Percentiles rank a stretch among this genome's conserved stretches.
These are phyloP conservation scores for Claviceps digitariae DNA, from an alignment of 2,329 filamentous ascomycete genomes.

Conservation along the genomic window DNA sequence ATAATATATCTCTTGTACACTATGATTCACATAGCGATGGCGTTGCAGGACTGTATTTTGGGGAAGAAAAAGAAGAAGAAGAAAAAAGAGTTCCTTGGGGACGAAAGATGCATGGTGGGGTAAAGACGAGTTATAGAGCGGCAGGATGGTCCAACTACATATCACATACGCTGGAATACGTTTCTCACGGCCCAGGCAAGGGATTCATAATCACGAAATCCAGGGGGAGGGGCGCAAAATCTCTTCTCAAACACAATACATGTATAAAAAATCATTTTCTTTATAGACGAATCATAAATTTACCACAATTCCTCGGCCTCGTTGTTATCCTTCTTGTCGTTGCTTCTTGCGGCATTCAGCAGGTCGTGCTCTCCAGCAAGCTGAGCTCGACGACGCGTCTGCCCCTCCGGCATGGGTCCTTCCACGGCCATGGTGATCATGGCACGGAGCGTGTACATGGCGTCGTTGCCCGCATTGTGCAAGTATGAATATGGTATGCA, in stretches of 20 bases:
- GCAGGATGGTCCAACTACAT: neutral
- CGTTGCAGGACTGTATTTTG: slow-evolving; percentile 19
- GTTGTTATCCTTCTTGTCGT: neutral
- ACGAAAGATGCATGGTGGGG: slow-evolving; percentile 2
- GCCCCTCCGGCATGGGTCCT: neutral
- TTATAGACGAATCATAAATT: neutral
- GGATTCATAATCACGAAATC: too few species aligned
- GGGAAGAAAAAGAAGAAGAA: slow-evolving; percentile 6
- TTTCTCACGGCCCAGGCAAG: too few species aligned
- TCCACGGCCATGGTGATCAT: slow-evolving; percentile 40
- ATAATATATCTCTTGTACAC: slow-evolving; percentile 17
- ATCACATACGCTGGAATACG: neutral
- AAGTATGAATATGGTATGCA: slow-evolving; percentile 49
- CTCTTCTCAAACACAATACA: slow-evolving; percentile 3
- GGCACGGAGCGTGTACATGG: slow-evolving; percentile 62
- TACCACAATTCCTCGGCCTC: neutral
- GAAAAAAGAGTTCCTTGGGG: neutral
- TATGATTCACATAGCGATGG: slow-evolving; percentile 31
- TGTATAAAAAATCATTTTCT: neutral
- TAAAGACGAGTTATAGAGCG: neutral
- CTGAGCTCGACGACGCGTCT: neutral
- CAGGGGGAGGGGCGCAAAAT: too few species aligned
- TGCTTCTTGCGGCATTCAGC: neutral
- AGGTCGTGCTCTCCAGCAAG: neutral
- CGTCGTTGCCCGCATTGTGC: slow-evolving; percentile 87